Base-by-base conservation (phyloP, 2,329 filamentous ascomycete species). In the Onygenales sp. region DNA sequence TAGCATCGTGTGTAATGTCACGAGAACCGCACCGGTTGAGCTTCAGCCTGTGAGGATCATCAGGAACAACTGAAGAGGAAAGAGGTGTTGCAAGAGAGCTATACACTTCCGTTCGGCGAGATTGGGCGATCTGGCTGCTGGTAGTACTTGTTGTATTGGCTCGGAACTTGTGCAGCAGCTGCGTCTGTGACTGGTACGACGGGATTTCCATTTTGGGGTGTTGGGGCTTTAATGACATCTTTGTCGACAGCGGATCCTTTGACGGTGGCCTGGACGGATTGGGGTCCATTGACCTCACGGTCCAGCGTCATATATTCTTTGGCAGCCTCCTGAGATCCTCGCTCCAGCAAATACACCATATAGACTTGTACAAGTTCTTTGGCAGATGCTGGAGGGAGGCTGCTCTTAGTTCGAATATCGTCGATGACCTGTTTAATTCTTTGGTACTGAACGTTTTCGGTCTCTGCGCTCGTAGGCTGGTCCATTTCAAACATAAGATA, bases 401-500 rank as follows among this genome's bases (percentile, higher is more conserved):
- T 82, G 60, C 86, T 90, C 70, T 86, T 88, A 47, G 78, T 75
- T 36, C 85, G 80, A 62, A 95, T 80, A 62, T 88, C 82, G 21
- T 87, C 80, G 63, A 92, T 83, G 10, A 96, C 86, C 51, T 84
- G 79, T 72, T 88, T 88, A 65, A 97, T 83, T n/a, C 85, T 85
- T 58, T 83, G 77, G 51, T 84, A 82, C 53, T 89, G 82, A 53
- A 81, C 74, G 1, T 75, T 62, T 63, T 92, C 87, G 2, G 79
- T 76, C 49, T 83, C 80, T 1, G 77, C 72, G 56, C 75, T 84
- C 1, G 84, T 85, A 9, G 88, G 86, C 67, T 95, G 91, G 53
- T 87, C 83, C 48, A 94, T 76, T 73, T 98, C 93, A 64, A 98
- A 95, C 54, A 86, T 77, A 52, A 97, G 80, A 77, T 90, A 97